These are phyloP conservation scores for Opeltia flavorubescens DNA, from an alignment of 495 filamentous ascomycete species.

Conservation along the genomic window DNA sequence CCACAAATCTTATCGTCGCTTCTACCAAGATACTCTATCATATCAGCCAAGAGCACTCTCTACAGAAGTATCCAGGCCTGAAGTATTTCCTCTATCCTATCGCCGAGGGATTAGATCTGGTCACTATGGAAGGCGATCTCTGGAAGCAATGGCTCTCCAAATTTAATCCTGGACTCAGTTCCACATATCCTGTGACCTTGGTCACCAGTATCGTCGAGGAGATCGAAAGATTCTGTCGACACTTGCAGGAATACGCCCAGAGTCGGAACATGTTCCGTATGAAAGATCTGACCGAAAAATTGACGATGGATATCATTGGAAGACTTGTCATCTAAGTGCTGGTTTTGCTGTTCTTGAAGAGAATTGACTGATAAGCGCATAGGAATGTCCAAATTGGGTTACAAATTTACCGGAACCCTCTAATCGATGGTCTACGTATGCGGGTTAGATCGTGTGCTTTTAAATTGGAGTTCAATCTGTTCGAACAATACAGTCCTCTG, in stretches of 20 bases:
- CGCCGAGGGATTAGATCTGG: slow-evolving; percentile 21
- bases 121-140: slow-evolving; percentile 21
- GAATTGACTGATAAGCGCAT: neutral
- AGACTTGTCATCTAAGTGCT: slow-evolving; percentile 23
- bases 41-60: slow-evolving; percentile 18
- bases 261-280: slow-evolving; percentile 22
- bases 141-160: slow-evolving; percentile 29
- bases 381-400: slow-evolving; percentile 1
- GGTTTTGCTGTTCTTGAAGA: neutral
- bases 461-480: neutral
- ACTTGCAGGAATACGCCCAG: slow-evolving; percentile 17
- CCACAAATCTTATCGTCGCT: slow-evolving; percentile 22
- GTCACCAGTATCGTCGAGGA: slow-evolving; percentile 29
- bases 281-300: slow-evolving; percentile 18
- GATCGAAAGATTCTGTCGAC: slow-evolving; percentile 19
- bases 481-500: slow-evolving; percentile 9
- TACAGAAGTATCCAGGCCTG: slow-evolving; percentile 21
- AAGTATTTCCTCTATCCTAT: slow-evolving; percentile 21
- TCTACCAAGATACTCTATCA: slow-evolving; percentile 23
- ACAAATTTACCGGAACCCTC: neutral
- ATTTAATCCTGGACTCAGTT: slow-evolving; percentile 34
- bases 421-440: neutral
- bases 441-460: slow-evolving; percentile 1
- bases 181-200: slow-evolving; percentile 24
- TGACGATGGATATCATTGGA: slow-evolving; percentile 33